Evolutionary conservation across 495 filamentous ascomycete species (phyloP), one percentile per base, ranked within the genome.

Genomic region (Aspergillus bertholletiae): DNA sequence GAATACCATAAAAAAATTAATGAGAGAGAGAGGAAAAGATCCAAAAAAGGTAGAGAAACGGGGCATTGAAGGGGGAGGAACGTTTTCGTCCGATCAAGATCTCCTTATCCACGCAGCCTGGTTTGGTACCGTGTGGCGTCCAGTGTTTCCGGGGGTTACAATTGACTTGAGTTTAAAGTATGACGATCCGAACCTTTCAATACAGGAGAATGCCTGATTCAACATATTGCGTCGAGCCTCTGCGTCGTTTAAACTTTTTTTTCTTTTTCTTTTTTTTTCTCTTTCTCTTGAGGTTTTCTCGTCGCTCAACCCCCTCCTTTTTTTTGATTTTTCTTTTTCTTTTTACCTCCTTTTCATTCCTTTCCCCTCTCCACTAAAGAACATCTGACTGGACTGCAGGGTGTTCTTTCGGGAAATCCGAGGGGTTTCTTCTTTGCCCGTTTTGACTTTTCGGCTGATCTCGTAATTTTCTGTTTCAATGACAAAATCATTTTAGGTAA

Each of bases 131-230:
- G 34, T 37, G 30, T 34, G 30, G 7, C 5, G 2, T 13, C 37
- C n/a, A 8, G 3, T 7, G 11, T 43, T 20, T 43, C 18, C 18
- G 2, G 18, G 17, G 17, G 39, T 43, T 15, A 8, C 22, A 12
- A 43, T 43, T 43, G 39, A 43, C 39, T 43, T 43, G 39, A 43
- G 39, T 43, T 43, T 43, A 43, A 43, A 43, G 39, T 43, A 43
- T 43, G 39, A 43, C 39, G 39, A 43, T 43, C 39, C 39, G 39
- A 43, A 18, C 39, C 39, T 43, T 43, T 43, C 7, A 43, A n/a
- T 37, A 37, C 34, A 37, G 34, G 34, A 37, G 34, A 37, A n/a
- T 37, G 30, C 17, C 34, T 37, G 11, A n/a, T n/a, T n/a, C n/a
- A n/a, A n/a, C n/a, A n/a, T n/a, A n/a, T n/a, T n/a, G n/a, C n/a